phyloP scores from a whole-genome alignment of 768 basidiomycete genomes.

The Naganishia onofrii region DNA sequence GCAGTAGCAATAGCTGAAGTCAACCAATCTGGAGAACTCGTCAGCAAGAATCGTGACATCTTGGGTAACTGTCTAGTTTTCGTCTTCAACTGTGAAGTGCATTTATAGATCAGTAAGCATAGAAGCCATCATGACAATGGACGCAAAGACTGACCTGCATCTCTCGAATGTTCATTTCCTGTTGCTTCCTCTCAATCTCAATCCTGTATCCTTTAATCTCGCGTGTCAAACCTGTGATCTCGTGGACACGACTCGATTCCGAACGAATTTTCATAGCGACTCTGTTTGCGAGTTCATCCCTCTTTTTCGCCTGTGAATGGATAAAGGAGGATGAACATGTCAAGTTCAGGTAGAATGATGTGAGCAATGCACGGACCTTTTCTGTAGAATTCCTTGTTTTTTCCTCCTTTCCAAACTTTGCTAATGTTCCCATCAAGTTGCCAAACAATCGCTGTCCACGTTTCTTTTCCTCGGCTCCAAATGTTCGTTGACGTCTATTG shows the following conservation, averaged over 20 bases:
- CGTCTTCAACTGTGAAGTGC: slow-evolving; percentile 29
- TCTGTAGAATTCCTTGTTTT: slow-evolving; percentile 42
- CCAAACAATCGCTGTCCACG: slow-evolving; percentile 48
- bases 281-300: slow-evolving; percentile 45
- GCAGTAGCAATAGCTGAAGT: slow-evolving; percentile 28
- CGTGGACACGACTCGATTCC: slow-evolving; percentile 45
- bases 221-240: slow-evolving; percentile 44
- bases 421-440: slow-evolving; percentile 49
- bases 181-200: slow-evolving; percentile 42
- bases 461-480: slow-evolving; percentile 46
- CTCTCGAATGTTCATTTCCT: slow-evolving; percentile 41
- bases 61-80: slow-evolving; percentile 45
- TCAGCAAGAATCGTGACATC: slow-evolving; percentile 44
- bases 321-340: neutral
- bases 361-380: slow-evolving; percentile 38
- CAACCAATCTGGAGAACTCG: slow-evolving; percentile 31
- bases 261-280: slow-evolving; percentile 44
- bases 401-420: slow-evolving; percentile 50
- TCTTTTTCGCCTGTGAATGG: slow-evolving; percentile 40
- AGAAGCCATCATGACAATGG: neutral
- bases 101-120: neutral
- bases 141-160: slow-evolving; percentile 42
- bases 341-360: neutral
- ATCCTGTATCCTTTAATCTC: slow-evolving; percentile 45
- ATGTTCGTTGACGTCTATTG: slow-evolving; percentile 40